Percentiles rank a stretch among this genome's conserved stretches.
Evolutionary conservation across 1,284 basidiomycete species (phyloP).

Genomic region (Irpex lacteus): DNA sequence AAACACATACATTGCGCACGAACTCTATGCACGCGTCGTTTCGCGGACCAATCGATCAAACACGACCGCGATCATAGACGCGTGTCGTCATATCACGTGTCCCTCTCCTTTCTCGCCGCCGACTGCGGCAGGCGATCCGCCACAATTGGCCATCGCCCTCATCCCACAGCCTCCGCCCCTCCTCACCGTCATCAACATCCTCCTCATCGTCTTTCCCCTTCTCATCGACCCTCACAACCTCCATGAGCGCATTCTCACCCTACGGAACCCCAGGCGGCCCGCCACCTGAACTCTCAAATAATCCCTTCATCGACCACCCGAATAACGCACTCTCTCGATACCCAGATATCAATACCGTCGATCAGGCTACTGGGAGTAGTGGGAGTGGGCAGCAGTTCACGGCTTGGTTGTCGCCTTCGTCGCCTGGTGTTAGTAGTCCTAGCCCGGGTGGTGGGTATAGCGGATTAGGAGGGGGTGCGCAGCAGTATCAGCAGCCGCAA

Average conservation of each 20-base stretch:
- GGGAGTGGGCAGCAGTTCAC: slow-evolving; percentile 24
- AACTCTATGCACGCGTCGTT: too few species aligned
- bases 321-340: slow-evolving; percentile 31
- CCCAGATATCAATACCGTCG: slow-evolving; percentile 29
- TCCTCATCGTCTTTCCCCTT: neutral
- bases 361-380: slow-evolving; percentile 11
- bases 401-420: slow-evolving; percentile 25
- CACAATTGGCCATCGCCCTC: too few species aligned
- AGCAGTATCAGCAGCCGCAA: slow-evolving; percentile 20
- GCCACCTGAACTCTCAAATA: slow-evolving; percentile 35
- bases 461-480: slow-evolving; percentile 7
- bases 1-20: too few species aligned
- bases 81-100: neutral
- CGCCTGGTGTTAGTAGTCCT: slow-evolving; percentile 12
- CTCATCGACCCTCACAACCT: neutral
- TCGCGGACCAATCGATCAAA: too few species aligned
- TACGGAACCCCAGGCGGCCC: slow-evolving; percentile 24
- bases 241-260: slow-evolving; percentile 22
- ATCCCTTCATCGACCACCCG: slow-evolving; percentile 37
- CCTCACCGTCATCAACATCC: too few species aligned
- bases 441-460: slow-evolving; percentile 14
- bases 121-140: too few species aligned
- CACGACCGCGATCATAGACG: neutral
- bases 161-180: too few species aligned
- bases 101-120: neutral